These are phyloP conservation scores for Lizonia empirigonia DNA, from an alignment of 2,329 filamentous ascomycete genomes.

Conservation along the genomic window DNA sequence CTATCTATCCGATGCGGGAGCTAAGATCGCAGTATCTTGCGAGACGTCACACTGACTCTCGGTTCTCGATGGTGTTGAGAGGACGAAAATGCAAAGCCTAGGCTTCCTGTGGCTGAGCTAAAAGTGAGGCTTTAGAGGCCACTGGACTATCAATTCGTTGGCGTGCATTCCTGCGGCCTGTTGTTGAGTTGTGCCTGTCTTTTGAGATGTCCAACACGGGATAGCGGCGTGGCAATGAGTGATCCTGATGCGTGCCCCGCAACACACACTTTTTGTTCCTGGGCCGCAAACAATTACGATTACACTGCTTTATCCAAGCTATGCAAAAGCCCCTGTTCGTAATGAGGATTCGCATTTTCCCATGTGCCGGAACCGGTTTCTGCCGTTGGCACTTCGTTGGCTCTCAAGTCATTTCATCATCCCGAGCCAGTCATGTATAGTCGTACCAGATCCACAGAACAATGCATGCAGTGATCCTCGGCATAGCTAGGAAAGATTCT, in stretches of 20 bases:
- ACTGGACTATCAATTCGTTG: neutral
- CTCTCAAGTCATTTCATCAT: slow-evolving; percentile 44
- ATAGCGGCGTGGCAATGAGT: slow-evolving; percentile 22
- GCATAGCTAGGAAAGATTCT: slow-evolving; percentile 28
- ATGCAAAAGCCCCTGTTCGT: slow-evolving; percentile 34
- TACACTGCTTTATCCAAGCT: slow-evolving; percentile 25
- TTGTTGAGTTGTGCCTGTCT: slow-evolving; percentile 11
- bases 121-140: slow-evolving; percentile 1
- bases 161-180: neutral
- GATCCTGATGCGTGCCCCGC: slow-evolving; percentile 26
- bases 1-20: slow-evolving; percentile 42
- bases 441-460: slow-evolving; percentile 30
- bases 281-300: slow-evolving; percentile 24
- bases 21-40: slow-evolving; percentile 42
- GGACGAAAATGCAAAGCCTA: neutral
- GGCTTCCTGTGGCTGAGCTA: slow-evolving; percentile 6
- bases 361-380: slow-evolving; percentile 30
- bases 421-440: slow-evolving; percentile 28
- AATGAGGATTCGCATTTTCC: slow-evolving; percentile 21
- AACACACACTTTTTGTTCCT: slow-evolving; percentile 22
- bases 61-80: slow-evolving; percentile 11
- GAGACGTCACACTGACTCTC: slow-evolving; percentile 26
- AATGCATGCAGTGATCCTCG: slow-evolving; percentile 26
- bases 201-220: neutral
- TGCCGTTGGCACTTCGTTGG: slow-evolving; percentile 17